phyloP scores from a whole-genome alignment of 2,329 filamentous ascomycete genomes.

The Alternaria ventricosa region DNA sequence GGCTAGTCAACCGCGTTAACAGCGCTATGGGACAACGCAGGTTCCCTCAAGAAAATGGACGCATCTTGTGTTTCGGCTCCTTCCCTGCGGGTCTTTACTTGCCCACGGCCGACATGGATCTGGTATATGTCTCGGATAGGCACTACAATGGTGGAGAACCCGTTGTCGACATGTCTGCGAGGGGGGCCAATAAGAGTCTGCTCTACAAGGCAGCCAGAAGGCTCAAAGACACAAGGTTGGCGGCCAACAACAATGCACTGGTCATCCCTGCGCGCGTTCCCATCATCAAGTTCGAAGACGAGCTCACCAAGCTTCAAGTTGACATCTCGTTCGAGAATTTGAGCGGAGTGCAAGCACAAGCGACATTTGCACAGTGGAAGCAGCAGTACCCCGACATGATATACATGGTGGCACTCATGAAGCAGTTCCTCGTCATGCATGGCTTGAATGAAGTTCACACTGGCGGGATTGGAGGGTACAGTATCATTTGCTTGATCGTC shows the following conservation, averaged over 20 bases:
- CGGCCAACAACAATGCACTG: constrained; percentile 62
- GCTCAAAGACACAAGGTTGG: constrained; percentile 61
- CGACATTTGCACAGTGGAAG: constrained; percentile 84
- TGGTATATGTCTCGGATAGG: constrained; percentile 78
- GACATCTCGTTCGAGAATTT: constrained; percentile 96
- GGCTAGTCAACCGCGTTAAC: constrained; percentile 74
- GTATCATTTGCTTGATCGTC: constrained; percentile 90
- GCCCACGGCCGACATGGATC: constrained; percentile 88
- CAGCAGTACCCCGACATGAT: constrained; percentile 82
- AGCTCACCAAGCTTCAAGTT: constrained; percentile 77
- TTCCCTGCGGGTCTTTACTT: constrained; percentile 82
- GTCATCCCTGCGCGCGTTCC: constrained; percentile 85
- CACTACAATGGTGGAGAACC: constrained; percentile 60
- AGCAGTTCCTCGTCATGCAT: constrained; percentile 90
- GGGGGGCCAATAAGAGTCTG: constrained; percentile 57
- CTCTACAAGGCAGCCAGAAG: constrained; percentile 69
- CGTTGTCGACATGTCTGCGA: constrained; percentile 41
- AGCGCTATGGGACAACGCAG: constrained; percentile 56
- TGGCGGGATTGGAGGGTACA: constrained; percentile 92
- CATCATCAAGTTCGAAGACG: constrained; percentile 88
- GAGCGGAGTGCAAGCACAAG: constrained; percentile 78
- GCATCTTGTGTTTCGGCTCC: constrained; percentile 84
- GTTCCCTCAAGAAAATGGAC: constrained; percentile 52
- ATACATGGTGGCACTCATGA: constrained; percentile 83
- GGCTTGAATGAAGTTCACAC: constrained; percentile 89